These are phyloP conservation scores for Daldinia decipiens DNA, from an alignment of 495 filamentous ascomycete species.

Conservation along the genomic window DNA sequence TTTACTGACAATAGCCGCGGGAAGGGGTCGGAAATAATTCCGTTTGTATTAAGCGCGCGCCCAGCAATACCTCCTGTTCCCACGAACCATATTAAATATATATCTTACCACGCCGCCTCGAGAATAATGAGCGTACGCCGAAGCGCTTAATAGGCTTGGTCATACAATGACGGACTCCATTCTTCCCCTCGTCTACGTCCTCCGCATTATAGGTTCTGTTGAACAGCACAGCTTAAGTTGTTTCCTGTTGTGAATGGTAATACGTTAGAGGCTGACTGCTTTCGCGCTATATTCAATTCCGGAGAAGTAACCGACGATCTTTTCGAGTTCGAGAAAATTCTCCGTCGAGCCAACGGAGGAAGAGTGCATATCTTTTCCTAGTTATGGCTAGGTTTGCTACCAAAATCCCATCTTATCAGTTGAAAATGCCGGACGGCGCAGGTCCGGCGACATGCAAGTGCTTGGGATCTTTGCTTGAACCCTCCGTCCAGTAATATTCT, in stretches of 20 bases:
- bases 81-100: neutral
- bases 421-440: conserved; percentile 26
- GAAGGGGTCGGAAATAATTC: neutral
- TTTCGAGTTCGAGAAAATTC: conserved; percentile 26
- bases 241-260: conserved; percentile 12
- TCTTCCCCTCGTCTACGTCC: neutral
- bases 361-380: conserved; percentile 22
- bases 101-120: conserved; percentile 29
- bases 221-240: conserved; percentile 8
- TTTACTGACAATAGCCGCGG: conserved; percentile 14
- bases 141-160: neutral
- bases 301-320: conserved; percentile 21
- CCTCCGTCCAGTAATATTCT: conserved; percentile 36
- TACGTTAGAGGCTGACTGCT: conserved; percentile 9
- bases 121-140: neutral
- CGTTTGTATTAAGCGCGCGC: conserved; percentile 33
- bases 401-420: conserved; percentile 20
- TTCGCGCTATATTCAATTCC: conserved; percentile 3
- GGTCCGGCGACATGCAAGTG: conserved; percentile 26
- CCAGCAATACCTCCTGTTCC: conserved; percentile 3
- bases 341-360: conserved; percentile 3
- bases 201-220: neutral
- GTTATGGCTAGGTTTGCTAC: conserved; percentile 18
- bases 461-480: conserved; percentile 26
- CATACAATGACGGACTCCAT: neutral